Evolutionary conservation across 1,284 basidiomycete genomes (phyloP).

Genomic region (Malassezia sp.): DNA sequence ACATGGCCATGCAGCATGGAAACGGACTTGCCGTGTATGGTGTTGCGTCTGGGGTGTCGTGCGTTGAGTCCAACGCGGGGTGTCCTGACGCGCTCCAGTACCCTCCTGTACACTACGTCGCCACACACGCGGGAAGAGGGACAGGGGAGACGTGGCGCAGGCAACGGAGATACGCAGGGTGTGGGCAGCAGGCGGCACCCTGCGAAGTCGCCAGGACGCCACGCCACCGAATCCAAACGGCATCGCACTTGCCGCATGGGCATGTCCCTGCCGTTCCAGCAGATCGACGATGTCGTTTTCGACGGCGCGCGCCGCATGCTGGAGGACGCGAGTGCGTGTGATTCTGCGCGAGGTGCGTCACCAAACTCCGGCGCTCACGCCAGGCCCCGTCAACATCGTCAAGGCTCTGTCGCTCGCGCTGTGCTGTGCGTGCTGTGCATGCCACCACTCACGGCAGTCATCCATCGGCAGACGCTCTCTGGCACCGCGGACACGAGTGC

Average conservation of each 20-base stretch:
- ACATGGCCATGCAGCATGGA: conserved; percentile 77
- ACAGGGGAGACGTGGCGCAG: too few species aligned
- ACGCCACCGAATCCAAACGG: too few species aligned
- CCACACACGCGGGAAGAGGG: conserved; percentile 13
- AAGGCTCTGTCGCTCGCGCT: conserved; percentile 13
- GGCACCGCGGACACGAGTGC: too few species aligned
- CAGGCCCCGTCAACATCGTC: too few species aligned
- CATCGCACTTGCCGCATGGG: neutral
- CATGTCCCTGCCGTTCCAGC: conserved; percentile 23
- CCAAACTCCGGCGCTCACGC: too few species aligned
- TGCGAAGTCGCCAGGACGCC: too few species aligned
- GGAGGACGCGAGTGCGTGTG: neutral
- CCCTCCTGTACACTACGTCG: conserved; percentile 28
- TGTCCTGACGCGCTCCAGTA: neutral
- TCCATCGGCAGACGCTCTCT: too few species aligned
- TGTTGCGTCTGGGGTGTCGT: conserved; percentile 56
- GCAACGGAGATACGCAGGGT: conserved; percentile 4
- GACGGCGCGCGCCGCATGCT: conserved; percentile 20
- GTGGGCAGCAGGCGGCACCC: neutral
- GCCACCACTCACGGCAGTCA: too few species aligned
- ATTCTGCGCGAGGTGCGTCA: too few species aligned
- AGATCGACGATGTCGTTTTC: conserved; percentile 29
- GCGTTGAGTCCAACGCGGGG: too few species aligned
- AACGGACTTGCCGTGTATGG: conserved; percentile 86
- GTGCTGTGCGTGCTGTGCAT: too few species aligned